phyloP scores from a whole-genome alignment of 805 yeast species.

The Wickerhamiella australiensis region DNA sequence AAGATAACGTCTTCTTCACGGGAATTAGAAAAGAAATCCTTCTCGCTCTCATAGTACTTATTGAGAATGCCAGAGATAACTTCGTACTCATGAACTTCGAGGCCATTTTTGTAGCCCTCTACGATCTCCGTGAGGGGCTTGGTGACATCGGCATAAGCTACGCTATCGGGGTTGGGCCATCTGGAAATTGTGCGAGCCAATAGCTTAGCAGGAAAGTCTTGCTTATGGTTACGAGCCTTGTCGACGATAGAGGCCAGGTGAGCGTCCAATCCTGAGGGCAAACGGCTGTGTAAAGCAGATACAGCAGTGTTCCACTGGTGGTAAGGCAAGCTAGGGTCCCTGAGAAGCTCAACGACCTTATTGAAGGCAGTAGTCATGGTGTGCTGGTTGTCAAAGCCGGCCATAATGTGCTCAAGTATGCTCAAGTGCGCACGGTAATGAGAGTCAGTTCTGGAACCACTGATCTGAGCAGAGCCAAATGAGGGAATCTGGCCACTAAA shows the following conservation, averaged over 20 bases:
- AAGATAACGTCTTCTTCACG: conserved; percentile 86
- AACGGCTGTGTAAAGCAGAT: conserved; percentile 84
- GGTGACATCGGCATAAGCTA: conserved; percentile 43
- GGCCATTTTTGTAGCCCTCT: conserved; percentile 56
- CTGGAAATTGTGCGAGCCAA: conserved; percentile 59
- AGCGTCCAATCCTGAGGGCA: conserved; percentile 66
- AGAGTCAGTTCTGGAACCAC: conserved; percentile 77
- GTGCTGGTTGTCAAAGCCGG: conserved; percentile 92
- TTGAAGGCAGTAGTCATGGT: conserved; percentile 76
- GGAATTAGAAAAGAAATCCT: conserved; percentile 39
- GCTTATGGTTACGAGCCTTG: conserved; percentile 49
- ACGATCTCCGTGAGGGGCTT: conserved; percentile 69
- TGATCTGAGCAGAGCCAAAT: conserved; percentile 67
- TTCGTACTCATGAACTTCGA: conserved; percentile 69
- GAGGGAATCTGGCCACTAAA: conserved; percentile 89
- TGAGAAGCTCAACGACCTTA: conserved; percentile 57
- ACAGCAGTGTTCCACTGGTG: conserved; percentile 80
- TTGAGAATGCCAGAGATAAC: conserved; percentile 58
- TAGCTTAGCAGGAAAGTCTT: conserved; percentile 90
- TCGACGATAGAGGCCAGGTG: conserved; percentile 53
- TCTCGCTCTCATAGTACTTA: conserved; percentile 68
- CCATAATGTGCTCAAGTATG: conserved; percentile 64
- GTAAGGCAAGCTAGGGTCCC: conserved; percentile 75
- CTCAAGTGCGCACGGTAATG: conserved; percentile 46
- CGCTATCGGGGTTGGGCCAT: conserved; percentile 41